Conservation (phyloP, 192 early-diverging fungal species). For the Podila horticola region DNA sequence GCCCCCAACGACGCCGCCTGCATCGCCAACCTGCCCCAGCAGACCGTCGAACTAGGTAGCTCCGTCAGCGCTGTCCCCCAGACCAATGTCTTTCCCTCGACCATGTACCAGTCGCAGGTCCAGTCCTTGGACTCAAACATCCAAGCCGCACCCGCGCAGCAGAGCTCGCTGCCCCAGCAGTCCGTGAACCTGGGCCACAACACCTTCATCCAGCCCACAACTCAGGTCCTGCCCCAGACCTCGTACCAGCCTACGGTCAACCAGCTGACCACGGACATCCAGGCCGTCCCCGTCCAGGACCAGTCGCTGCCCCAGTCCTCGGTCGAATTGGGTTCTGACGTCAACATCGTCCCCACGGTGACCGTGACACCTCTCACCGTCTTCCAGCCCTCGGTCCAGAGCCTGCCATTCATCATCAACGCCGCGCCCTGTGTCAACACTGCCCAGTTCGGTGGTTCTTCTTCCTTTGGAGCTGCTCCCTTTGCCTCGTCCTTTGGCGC, state of each 20-base stretch:
- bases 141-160: constrained; percentile 19
- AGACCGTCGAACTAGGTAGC: constrained; percentile 34
- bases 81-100: constrained; percentile 24
- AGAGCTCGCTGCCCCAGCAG: constrained; percentile 23
- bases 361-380: constrained; percentile 8
- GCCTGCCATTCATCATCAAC: constrained; percentile 30
- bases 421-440: constrained; percentile 14
- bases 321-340: constrained; percentile 14
- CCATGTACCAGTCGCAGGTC: constrained; percentile 36
- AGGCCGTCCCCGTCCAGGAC: not conserved
- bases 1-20: constrained; percentile 10
- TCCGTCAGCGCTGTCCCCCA: constrained; percentile 16
- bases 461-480: not conserved
- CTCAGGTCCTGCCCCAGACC: constrained; percentile 28
- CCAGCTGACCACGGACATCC: constrained; percentile 24
- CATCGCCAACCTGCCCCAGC: constrained; percentile 15
- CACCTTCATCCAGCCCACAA: constrained; percentile 37
- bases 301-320: constrained; percentile 12
- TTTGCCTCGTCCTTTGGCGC: not conserved
- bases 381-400: constrained; percentile 35
- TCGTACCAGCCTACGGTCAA: constrained; percentile 42
- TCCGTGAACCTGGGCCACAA: constrained; percentile 37
- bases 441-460: not conserved
- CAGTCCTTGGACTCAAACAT: constrained; percentile 37
- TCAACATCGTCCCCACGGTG: constrained; percentile 16